Evolutionary conservation across 2,329 filamentous ascomycete genomes (phyloP).

Genomic region (Trichoderma pleuroti): DNA sequence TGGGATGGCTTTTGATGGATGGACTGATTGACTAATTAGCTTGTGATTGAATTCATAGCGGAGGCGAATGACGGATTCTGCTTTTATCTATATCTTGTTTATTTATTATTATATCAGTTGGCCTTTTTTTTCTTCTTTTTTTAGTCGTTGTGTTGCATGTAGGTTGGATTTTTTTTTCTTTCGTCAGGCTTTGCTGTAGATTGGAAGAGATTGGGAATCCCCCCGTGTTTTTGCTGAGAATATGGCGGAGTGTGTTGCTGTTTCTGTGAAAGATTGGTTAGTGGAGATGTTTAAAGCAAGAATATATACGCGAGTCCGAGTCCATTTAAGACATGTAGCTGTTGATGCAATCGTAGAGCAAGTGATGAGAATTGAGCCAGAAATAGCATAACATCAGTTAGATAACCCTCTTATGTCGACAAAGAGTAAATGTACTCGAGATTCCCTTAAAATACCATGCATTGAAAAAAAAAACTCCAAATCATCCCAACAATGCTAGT

Average conservation of each 20-base stretch:
- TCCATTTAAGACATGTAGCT: background rate
- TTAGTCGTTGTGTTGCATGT: background rate
- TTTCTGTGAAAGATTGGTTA: background rate
- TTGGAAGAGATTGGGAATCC: background rate
- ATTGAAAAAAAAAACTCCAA: background rate
- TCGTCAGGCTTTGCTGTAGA: background rate
- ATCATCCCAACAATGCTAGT: constrained; percentile 48
- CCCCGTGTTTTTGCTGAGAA: too few relatives aligned
- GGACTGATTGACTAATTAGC: background rate
- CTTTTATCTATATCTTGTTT: constrained; percentile 14
- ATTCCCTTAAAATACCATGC: background rate
- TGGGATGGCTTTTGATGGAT: background rate
- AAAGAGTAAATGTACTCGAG: background rate
- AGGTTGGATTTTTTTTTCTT: background rate
- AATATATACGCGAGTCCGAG: background rate
- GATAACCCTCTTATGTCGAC: background rate
- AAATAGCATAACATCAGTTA: background rate
- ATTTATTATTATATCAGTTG: background rate
- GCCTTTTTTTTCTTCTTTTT: background rate
- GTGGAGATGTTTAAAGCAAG: background rate
- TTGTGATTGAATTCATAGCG: constrained; percentile 31
- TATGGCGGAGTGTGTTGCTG: too few relatives aligned
- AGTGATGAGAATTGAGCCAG: background rate
- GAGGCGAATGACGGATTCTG: constrained; percentile 32
- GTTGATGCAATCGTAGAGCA: background rate